Conservation (phyloP, 1,284 basidiomycete species). For the Abortiporus biennis region DNA sequence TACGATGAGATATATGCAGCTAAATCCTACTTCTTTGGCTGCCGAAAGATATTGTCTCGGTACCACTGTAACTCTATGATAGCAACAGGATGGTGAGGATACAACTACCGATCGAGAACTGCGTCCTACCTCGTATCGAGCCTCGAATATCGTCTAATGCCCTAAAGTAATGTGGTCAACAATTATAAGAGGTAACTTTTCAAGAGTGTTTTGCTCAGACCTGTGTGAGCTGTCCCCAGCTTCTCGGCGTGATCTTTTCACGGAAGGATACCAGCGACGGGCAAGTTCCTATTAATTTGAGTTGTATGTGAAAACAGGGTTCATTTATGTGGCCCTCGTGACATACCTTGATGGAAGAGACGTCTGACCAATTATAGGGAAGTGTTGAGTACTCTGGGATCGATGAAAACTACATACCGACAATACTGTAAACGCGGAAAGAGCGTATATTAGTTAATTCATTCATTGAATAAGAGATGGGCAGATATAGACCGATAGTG, state of each 20-base stretch:
- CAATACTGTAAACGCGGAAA: constrained; percentile 12
- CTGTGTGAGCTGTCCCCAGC: too few species aligned
- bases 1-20: too few species aligned
- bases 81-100: constrained; percentile 4
- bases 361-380: constrained; percentile 44
- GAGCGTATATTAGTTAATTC: too few species aligned
- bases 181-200: background rate
- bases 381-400: background rate
- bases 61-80: constrained; percentile 55
- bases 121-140: constrained; percentile 61
- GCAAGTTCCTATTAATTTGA: constrained; percentile 50
- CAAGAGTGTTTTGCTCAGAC: too few species aligned
- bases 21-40: too few species aligned
- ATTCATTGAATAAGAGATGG: constrained; percentile 3
- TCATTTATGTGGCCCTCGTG: too few species aligned
- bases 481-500: constrained; percentile 60
- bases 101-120: background rate
- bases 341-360: constrained; percentile 72
- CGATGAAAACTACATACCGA: constrained; percentile 14
- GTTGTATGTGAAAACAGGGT: too few species aligned
- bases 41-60: constrained; percentile 48
- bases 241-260: constrained; percentile 26
- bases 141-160: constrained; percentile 73
- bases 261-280: constrained; percentile 63
- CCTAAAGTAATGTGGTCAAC: constrained; percentile 34